Conservation (phyloP, 1,284 basidiomycete species). For the Inonotus obliquus region DNA sequence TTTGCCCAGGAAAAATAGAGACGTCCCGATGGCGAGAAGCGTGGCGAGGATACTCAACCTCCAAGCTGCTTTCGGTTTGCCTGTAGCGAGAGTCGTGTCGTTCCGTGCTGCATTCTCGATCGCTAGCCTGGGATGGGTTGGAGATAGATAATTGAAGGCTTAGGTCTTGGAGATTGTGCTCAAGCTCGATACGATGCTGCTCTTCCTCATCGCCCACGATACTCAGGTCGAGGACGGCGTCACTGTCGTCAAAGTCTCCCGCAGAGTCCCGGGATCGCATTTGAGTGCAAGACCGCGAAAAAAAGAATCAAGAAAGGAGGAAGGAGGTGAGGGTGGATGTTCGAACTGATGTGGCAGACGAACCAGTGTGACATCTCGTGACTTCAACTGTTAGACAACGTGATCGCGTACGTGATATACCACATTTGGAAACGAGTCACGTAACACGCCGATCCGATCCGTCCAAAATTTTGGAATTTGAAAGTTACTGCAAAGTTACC, state of each 20-base stretch:
- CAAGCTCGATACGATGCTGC: conserved; percentile 65
- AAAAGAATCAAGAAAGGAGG: not conserved
- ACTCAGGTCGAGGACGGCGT: conserved; percentile 30
- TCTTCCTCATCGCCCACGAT: conserved; percentile 70
- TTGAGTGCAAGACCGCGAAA: not conserved
- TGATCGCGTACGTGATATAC: not conserved
- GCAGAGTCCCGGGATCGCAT: conserved; percentile 12
- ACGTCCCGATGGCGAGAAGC: conserved; percentile 49
- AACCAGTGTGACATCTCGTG: conserved; percentile 5
- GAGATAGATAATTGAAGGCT: conserved; percentile 58
- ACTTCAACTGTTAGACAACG: not conserved
- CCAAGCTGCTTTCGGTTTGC: conserved; percentile 26
- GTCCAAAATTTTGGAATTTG: not conserved
- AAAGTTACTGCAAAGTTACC: too few species aligned
- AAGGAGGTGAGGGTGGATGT: not conserved
- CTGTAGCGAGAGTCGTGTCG: not conserved
- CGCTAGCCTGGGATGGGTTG: conserved; percentile 35
- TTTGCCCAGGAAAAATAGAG: conserved; percentile 55
- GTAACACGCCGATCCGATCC: not conserved
- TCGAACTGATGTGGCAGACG: not conserved
- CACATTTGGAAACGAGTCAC: not conserved
- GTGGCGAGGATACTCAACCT: conserved; percentile 67
- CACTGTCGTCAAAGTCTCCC: conserved; percentile 5
- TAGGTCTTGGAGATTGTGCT: conserved; percentile 67
- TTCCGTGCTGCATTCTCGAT: conserved; percentile 31